Conservation (phyloP, 805 yeast species). For the Ascoidea rubescens region DNA sequence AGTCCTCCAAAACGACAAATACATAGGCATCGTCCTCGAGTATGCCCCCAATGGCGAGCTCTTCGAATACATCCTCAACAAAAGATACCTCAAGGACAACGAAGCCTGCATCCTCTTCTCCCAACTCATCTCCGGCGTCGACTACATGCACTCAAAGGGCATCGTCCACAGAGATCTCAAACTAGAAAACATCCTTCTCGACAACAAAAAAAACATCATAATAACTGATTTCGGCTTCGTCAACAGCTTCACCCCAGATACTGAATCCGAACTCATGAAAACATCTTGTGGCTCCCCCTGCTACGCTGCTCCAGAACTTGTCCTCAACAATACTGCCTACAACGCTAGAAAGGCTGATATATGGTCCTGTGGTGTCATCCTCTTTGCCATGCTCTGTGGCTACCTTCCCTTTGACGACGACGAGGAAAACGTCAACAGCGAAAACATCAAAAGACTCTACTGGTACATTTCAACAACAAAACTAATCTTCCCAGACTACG, state of each 20-base stretch:
- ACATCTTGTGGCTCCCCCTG: slow-evolving; percentile 97
- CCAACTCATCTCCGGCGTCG: slow-evolving; percentile 86
- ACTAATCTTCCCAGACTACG: slow-evolving; percentile 88
- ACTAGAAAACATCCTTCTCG: slow-evolving; percentile 70
- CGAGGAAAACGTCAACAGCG: slow-evolving; percentile 91
- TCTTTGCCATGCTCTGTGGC: slow-evolving; percentile 95
- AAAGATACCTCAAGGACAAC: slow-evolving; percentile 75
- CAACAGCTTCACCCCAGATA: slow-evolving; percentile 48
- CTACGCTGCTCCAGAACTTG: slow-evolving; percentile 96
- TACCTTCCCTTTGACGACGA: slow-evolving; percentile 97
- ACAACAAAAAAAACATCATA: slow-evolving; percentile 73
- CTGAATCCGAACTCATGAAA: slow-evolving; percentile 58
- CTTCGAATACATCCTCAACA: slow-evolving; percentile 80
- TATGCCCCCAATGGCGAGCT: slow-evolving; percentile 97
- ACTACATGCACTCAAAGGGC: slow-evolving; percentile 73
- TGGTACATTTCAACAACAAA: slow-evolving; percentile 87
- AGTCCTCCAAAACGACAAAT: slow-evolving; percentile 85
- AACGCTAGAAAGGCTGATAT: slow-evolving; percentile 90
- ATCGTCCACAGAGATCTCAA: slow-evolving; percentile 75
- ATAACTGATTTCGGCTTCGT: slow-evolving; percentile 94
- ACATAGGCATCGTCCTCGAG: slow-evolving; percentile 91
- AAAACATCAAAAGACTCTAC: slow-evolving; percentile 81
- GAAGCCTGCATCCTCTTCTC: slow-evolving; percentile 82
- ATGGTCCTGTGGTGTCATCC: slow-evolving; percentile 93
- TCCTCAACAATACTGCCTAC: slow-evolving; percentile 64